phyloP scores from a whole-genome alignment of 1,284 basidiomycete species.

The Melanopsichium pennsylvanicum region DNA sequence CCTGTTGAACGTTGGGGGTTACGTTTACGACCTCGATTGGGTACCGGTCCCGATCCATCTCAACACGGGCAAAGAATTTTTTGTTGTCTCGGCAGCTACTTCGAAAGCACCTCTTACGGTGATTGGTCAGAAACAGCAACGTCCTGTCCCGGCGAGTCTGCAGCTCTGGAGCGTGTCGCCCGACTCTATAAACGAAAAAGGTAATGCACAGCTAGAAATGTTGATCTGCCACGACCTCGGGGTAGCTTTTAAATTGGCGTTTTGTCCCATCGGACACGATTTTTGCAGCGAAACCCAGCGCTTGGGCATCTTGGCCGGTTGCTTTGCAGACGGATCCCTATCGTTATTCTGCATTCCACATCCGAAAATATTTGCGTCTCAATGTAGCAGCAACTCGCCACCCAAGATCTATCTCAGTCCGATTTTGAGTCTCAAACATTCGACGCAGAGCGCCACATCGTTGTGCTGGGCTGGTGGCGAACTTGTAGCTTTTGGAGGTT shows the following conservation, averaged over 20 bases:
- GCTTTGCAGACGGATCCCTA: slow-evolving; percentile 41
- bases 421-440: slow-evolving; percentile 15
- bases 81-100: slow-evolving; percentile 31
- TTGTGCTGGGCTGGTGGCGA: slow-evolving; percentile 48
- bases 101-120: slow-evolving; percentile 16
- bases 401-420: slow-evolving; percentile 35
- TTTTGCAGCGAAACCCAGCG: background rate
- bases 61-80: slow-evolving; percentile 37
- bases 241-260: slow-evolving; percentile 27
- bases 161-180: slow-evolving; percentile 51
- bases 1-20: slow-evolving; percentile 42
- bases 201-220: slow-evolving; percentile 35
- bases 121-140: slow-evolving; percentile 16
- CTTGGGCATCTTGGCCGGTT: slow-evolving; percentile 39
- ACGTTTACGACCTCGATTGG: slow-evolving; percentile 52
- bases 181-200: slow-evolving; percentile 10
- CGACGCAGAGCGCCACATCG: slow-evolving; percentile 10
- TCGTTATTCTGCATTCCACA: slow-evolving; percentile 38
- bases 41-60: slow-evolving; percentile 40
- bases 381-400: too few relatives aligned
- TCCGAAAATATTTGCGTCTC: slow-evolving; percentile 2
- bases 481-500: slow-evolving; percentile 31
- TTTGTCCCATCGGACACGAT: slow-evolving; percentile 38
- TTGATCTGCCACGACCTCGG: slow-evolving; percentile 34
- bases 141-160: slow-evolving; percentile 14